These are phyloP conservation scores for Funneliformis caledonium DNA, from an alignment of 371 early-diverging fungal genomes.

Conservation along the genomic window DNA sequence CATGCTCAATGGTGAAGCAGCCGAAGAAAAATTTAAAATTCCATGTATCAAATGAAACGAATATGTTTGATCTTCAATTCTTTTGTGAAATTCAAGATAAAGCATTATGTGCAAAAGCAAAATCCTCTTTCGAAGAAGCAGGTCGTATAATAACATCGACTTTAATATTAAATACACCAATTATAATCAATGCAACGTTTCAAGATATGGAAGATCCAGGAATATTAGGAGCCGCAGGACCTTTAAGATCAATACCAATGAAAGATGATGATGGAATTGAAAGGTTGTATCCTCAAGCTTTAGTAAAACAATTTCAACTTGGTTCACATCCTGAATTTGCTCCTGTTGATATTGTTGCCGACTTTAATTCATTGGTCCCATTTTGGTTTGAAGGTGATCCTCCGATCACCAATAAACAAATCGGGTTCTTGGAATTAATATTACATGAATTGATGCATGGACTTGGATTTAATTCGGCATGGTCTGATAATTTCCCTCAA, in stretches of 20 bases:
- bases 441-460: constrained; percentile 69
- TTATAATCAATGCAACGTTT: constrained; percentile 61
- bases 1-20: too few relatives aligned
- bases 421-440: constrained; percentile 59
- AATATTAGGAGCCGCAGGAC: constrained; percentile 39
- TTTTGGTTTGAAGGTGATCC: constrained; percentile 53
- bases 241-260: constrained; percentile 55
- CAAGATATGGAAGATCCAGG: constrained; percentile 52
- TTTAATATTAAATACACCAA: constrained; percentile 50
- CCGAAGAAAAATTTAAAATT: background rate
- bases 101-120: constrained; percentile 45
- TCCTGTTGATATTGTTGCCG: constrained; percentile 17
- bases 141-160: constrained; percentile 50
- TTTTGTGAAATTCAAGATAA: constrained; percentile 5
- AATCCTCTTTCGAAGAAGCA: constrained; percentile 48
- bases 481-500: constrained; percentile 46
- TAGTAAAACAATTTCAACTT: constrained; percentile 60
- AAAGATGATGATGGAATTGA: constrained; percentile 51
- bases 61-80: constrained; percentile 24
- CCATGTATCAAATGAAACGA: too few relatives aligned
- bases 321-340: constrained; percentile 23
- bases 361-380: constrained; percentile 43
- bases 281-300: constrained; percentile 69
- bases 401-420: constrained; percentile 52
- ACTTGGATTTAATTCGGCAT: constrained; percentile 61